These are phyloP conservation scores for Salix dunnii DNA, from an alignment of 345 rosid genomes.

Conservation along the genomic window DNA sequence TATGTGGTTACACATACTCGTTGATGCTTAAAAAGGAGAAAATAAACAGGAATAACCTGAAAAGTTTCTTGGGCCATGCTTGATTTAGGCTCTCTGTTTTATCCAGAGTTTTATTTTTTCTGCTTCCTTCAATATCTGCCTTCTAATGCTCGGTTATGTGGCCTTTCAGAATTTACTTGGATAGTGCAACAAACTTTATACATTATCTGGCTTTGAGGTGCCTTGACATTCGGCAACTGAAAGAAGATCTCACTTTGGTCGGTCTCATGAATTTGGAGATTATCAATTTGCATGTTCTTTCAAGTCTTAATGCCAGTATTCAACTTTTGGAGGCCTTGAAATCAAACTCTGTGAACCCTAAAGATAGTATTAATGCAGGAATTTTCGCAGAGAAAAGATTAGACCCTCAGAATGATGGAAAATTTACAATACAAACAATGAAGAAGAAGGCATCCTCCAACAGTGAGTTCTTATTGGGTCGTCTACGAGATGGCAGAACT, in stretches of 20 bases:
- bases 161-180: slow-evolving; percentile 42
- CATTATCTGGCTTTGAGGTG: slow-evolving; percentile 57
- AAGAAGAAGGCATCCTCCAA: slow-evolving; percentile 34
- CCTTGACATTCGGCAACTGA: slow-evolving; percentile 44
- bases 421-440: slow-evolving; percentile 17
- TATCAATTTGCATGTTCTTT: slow-evolving; percentile 41
- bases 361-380: slow-evolving; percentile 10
- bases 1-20: neutral
- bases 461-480: slow-evolving; percentile 50
- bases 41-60: neutral
- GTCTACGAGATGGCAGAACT: slow-evolving; percentile 34
- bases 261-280: slow-evolving; percentile 48
- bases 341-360: slow-evolving; percentile 15
- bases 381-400: slow-evolving; percentile 15
- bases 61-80: neutral
- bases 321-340: slow-evolving; percentile 35
- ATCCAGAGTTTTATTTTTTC: neutral
- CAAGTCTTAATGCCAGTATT: slow-evolving; percentile 43
- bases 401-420: slow-evolving; percentile 23
- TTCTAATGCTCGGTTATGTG: slow-evolving; percentile 2
- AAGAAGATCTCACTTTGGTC: slow-evolving; percentile 39
- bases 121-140: neutral
- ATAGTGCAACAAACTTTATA: slow-evolving; percentile 53
- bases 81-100: neutral
- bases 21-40: neutral